Evolutionary conservation across 371 early-diverging fungal genomes (phyloP).

Genomic region (Chytridium lagenaria): DNA sequence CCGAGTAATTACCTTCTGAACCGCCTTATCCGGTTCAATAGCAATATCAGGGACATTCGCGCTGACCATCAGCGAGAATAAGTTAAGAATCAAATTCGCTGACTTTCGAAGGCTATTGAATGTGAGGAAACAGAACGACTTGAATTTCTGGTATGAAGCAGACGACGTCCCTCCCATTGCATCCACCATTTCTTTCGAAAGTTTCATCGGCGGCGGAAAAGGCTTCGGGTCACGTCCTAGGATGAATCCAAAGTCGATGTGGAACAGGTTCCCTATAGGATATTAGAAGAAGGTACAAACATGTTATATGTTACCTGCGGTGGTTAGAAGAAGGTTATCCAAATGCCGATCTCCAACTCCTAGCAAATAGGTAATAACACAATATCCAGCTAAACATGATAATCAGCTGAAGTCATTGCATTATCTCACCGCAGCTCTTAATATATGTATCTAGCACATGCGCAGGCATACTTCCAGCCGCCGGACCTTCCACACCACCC

Average conservation of each 20-base stretch:
- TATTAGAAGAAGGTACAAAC: neutral
- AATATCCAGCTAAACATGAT: slow-evolving; percentile 83
- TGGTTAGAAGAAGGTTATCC: slow-evolving; percentile 93
- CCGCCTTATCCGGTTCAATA: slow-evolving; percentile 95
- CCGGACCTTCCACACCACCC: slow-evolving; percentile 60
- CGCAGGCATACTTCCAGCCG: slow-evolving; percentile 57
- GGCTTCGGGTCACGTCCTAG: slow-evolving; percentile 98
- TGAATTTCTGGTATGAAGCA: slow-evolving; percentile 82
- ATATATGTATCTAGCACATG: slow-evolving; percentile 93
- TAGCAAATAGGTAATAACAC: slow-evolving; percentile 96
- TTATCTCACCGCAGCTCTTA: slow-evolving; percentile 82
- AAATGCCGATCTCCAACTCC: slow-evolving; percentile 99
- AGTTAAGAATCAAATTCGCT: slow-evolving; percentile 91
- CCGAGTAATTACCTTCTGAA: slow-evolving; percentile 72
- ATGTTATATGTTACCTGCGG: slow-evolving; percentile 63
- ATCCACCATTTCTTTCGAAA: slow-evolving; percentile 98
- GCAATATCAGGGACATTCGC: slow-evolving; percentile 95
- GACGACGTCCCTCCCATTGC: slow-evolving; percentile 94
- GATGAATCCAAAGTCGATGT: slow-evolving; percentile 98
- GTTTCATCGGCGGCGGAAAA: slow-evolving; percentile 98
- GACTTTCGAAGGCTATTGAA: slow-evolving; percentile 90
- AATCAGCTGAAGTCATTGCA: too few species aligned
- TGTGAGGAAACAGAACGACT: slow-evolving; percentile 89
- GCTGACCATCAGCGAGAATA: slow-evolving; percentile 94
- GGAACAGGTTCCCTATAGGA: slow-evolving; percentile 84